phyloP scores from a whole-genome alignment of 306 rosid genomes.

The Cajanus cajan region DNA sequence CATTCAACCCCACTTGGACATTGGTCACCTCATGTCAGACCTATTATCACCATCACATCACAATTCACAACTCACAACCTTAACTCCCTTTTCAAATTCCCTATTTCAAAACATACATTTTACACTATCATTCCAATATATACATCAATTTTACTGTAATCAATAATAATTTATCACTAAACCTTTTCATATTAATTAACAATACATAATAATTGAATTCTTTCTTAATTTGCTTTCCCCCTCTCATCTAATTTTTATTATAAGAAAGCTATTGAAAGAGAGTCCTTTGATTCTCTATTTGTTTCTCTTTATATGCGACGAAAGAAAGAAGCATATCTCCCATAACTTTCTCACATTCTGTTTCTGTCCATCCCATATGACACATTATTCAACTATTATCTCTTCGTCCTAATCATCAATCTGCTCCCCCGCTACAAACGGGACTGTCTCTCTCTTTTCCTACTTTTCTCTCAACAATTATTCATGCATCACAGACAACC shows the following conservation, averaged over 20 bases:
- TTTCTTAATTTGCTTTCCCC: no score
- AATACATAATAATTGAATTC: no score
- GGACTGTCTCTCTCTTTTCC: constrained; percentile 28
- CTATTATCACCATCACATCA: constrained; percentile 41
- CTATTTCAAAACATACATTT: no score
- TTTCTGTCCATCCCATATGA: constrained; percentile 43
- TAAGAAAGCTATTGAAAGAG: no score
- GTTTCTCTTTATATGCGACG: not conserved
- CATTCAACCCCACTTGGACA: constrained; percentile 68
- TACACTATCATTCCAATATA: no score
- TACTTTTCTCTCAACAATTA: constrained; percentile 38
- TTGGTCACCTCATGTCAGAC: constrained; percentile 68
- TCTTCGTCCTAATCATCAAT: constrained; percentile 54
- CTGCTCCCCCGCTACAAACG: constrained; percentile 81
- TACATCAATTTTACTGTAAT: no score
- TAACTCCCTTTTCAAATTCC: not conserved
- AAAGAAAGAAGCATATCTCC: constrained; percentile 44
- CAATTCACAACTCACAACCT: constrained; percentile 18
- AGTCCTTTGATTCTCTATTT: not conserved
- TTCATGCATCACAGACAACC: constrained; percentile 54
- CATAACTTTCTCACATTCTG: constrained; percentile 68
- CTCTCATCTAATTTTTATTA: no score
- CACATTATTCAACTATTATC: constrained; percentile 38
- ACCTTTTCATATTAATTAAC: no score
- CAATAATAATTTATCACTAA: no score